Evolutionary conservation across 768 basidiomycete genomes (phyloP), one percentile per base, ranked within the genome.

Genomic region (Tulasnella sp.): DNA sequence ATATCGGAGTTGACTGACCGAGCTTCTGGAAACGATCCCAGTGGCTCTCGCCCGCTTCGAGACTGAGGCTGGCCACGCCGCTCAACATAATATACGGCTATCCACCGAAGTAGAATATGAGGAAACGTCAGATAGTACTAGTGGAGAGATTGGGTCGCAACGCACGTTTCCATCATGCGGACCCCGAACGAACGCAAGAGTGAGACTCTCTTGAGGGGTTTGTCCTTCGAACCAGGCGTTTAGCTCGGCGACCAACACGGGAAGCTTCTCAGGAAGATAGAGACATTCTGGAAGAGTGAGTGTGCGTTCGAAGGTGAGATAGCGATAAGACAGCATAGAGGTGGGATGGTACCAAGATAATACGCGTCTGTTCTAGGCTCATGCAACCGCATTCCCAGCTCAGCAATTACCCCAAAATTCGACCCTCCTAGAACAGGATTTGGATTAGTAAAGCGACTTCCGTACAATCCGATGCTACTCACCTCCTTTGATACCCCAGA

Each of bases 401-500:
- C 59, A 10, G 50, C 52, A n/a, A 51, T 42, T 17, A 59, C 30
- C 11, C 58, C 58, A 51, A 59, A 59, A 24, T 59, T 59, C 30
- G 50, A 54, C 9, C 59, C 59, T 8, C 56, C 56, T 51, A 51
- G 10, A 11, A 30, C 17, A 10, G 29, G 11, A 15, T 29, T 51
- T 11, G 3, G 15, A 21, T 32, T 4, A 17, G 13, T 24, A 30
- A 1, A 30, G 34, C 30, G n/a, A 38, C 17, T 2, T 32, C 17
- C 10, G 29, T 13, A 29, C 11, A 32, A 15, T 10, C 15, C 19
- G n/a, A 32, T 29, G 58, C n/a, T 24, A 23, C 21, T 34, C 51
- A 52, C 59, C 59, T 19, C 59, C 59, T 17, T 41, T 29, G 17
- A 61, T 41, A 42, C 23, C 59, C 59, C 59, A 61, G 13, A 61